Evolutionary conservation across 345 rosid species (phyloP).

Genomic region (Brassica incana): DNA sequence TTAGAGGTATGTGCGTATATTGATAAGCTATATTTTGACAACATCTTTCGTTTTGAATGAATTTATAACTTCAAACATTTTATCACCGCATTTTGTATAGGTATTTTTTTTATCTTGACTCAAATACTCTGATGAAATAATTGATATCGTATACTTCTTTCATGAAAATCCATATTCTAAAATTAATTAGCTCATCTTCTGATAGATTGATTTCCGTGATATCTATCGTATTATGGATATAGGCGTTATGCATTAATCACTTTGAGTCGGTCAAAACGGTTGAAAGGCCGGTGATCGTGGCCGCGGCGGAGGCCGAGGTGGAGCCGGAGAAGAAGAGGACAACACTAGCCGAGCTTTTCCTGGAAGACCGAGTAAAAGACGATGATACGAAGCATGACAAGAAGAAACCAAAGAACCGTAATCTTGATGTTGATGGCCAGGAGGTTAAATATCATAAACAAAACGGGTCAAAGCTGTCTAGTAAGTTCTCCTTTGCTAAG

Average conservation of each 20-base stretch:
- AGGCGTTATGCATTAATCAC: constrained; percentile 15
- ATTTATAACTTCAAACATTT: background rate
- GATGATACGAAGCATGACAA: background rate
- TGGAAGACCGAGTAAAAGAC: constrained; percentile 49
- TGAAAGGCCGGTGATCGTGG: background rate
- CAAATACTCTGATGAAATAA: background rate
- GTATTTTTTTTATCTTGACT: background rate
- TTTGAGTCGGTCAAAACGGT: constrained; percentile 6
- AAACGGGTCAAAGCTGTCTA: constrained; percentile 35
- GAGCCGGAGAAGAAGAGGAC: constrained; percentile 54
- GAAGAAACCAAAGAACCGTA: constrained; percentile 42
- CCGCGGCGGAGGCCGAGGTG: constrained; percentile 14
- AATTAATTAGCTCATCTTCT: background rate
- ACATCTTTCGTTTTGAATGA: background rate
- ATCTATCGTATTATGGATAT: background rate
- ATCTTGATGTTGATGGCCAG: constrained; percentile 30
- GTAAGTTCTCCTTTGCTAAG: constrained; percentile 58
- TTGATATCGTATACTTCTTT: background rate
- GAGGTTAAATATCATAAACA: background rate
- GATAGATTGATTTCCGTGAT: background rate
- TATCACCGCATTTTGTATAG: background rate
- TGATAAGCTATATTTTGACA: too few relatives aligned
- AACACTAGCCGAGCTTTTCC: constrained; percentile 81
- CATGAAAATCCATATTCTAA: background rate
- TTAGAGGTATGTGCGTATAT: constrained; percentile 7